Evolutionary conservation across 768 basidiomycete genomes (phyloP), one percentile per base, ranked within the genome.

Genomic region (Boletus sp.): DNA sequence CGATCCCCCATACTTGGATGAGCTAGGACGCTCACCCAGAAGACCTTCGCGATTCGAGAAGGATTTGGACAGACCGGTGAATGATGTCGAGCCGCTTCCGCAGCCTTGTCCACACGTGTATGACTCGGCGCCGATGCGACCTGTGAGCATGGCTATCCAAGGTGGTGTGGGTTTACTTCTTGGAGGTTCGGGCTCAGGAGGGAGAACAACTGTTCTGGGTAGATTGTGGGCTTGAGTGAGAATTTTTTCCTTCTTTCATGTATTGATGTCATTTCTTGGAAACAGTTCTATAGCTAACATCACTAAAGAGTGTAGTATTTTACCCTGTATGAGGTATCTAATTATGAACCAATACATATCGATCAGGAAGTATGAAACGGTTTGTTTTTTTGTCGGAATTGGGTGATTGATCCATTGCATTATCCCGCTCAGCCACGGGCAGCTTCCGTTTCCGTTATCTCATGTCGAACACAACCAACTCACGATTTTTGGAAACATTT

Each of bases 91-190:
- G 68, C 64, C 70, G 10, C 75, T 91, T n/a, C 75, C 78, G 7
- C 88, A 90, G 66, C 89, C 90, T 3, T 85, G 83, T 54, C 87
- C 88, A 9, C 89, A 92, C 68, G 85, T 89, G 1, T 90, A 80
- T 60, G 90, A 92, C 65, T 82, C 84, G 17, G 78, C 83, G 17
- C 84, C 86, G 19, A 86, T 89, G 83, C 73, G 84, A 17, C 85
- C 87, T 8, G 88, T 89, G 21, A 87, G 84, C 64, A 80, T 82
- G 37, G 88, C 85, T 23, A 83, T 90, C 15, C 85, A 87, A 63
- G 83, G 83, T 53, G 85, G 86, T n/a, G 79, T 88, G 32, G 82
- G 83, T 11, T 75, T 87, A 64, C 72, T 89, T 40, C 65, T 87
- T 8, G 79, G 81, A 23, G 59, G 61, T n/a, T 56, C 65, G 21